Evolutionary conservation across 2,329 filamentous ascomycete species (phyloP).

Genomic region (Pseudocercospora pini-densiflorae): DNA sequence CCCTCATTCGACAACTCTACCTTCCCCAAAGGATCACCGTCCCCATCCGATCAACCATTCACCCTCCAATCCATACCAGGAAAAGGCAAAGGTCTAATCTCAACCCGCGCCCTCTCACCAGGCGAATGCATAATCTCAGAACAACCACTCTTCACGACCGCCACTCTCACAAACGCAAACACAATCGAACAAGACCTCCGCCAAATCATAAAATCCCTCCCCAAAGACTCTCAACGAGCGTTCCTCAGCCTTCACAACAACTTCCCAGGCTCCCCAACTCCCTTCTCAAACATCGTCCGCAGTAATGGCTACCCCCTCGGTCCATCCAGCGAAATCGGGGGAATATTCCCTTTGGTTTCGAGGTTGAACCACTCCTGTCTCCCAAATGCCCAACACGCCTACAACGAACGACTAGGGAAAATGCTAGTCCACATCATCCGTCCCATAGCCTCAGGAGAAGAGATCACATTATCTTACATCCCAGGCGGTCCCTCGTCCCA

Average conservation of each 20-base stretch:
- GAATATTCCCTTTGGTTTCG: constrained; percentile 42
- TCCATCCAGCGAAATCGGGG: constrained; percentile 33
- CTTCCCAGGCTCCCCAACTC: constrained; percentile 32
- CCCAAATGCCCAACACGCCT: constrained; percentile 43
- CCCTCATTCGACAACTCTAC: background rate
- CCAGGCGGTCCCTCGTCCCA: constrained; percentile 26
- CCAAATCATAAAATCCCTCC: constrained; percentile 30
- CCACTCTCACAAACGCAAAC: constrained; percentile 25
- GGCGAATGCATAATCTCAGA: constrained; percentile 49
- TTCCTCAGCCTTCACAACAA: constrained; percentile 41
- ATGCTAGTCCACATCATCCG: constrained; percentile 41
- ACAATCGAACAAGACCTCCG: constrained; percentile 30
- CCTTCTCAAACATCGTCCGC: constrained; percentile 40
- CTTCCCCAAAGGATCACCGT: background rate
- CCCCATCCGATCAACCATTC: constrained; percentile 3
- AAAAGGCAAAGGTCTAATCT: constrained; percentile 49
- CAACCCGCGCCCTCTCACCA: constrained; percentile 41
- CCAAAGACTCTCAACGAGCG: constrained; percentile 33
- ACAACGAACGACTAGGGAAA: constrained; percentile 36
- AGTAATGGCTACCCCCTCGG: constrained; percentile 41
- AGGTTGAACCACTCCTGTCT: constrained; percentile 47
- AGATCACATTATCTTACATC: constrained; percentile 46
- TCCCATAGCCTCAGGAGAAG: constrained; percentile 42
- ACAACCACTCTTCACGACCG: constrained; percentile 43
- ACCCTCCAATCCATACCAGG: constrained; percentile 30